Conservation (phyloP, 306 rosid species). For the Carpinus fangiana region DNA sequence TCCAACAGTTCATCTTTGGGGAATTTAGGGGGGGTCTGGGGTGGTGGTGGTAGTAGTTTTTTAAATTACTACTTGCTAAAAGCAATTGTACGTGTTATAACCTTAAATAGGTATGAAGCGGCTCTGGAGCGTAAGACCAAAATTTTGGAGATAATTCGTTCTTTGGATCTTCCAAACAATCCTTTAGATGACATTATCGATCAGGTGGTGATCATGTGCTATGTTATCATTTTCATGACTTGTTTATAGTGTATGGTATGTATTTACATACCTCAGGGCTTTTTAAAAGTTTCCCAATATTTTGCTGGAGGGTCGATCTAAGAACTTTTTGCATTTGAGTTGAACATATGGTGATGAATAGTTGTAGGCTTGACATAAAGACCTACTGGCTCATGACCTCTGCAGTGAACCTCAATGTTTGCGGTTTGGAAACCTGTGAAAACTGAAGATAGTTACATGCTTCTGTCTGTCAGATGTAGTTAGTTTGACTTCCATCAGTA, state of each 20-base stretch:
- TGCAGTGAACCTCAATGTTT: neutral
- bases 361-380: neutral
- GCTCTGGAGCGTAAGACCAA: slow-evolving; percentile 79
- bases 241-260: neutral
- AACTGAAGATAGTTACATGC: neutral
- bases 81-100: slow-evolving; percentile 26
- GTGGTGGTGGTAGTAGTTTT: slow-evolving; percentile 12
- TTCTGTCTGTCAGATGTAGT: neutral
- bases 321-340: neutral
- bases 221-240: slow-evolving; percentile 3
- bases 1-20: slow-evolving; percentile 19
- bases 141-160: slow-evolving; percentile 70
- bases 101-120: slow-evolving; percentile 67
- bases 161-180: slow-evolving; percentile 92
- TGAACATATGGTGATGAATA: neutral
- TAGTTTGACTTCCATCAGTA: neutral
- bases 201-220: slow-evolving; percentile 58
- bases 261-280: neutral
- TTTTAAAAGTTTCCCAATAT: neutral
- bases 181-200: slow-evolving; percentile 96
- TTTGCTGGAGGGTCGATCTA: neutral
- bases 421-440: neutral
- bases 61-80: neutral
- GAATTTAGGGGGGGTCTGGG: slow-evolving; percentile 25
- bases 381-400: neutral